Base-by-base conservation (phyloP, 1,139 yeast genomes). In the Candida frijolesensis region DNA sequence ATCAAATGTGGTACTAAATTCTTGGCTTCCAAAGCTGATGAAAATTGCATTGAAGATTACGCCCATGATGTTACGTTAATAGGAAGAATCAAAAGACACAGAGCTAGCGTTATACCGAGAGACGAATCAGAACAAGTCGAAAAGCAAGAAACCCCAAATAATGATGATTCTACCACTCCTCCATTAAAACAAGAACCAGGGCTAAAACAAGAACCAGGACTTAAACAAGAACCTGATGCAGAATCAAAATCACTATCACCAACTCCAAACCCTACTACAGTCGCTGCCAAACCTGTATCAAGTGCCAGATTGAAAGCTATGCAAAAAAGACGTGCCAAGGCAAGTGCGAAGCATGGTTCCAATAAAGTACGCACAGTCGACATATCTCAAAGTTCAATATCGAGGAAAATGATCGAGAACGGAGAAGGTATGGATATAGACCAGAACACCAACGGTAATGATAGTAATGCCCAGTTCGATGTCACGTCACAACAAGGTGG, bases 321-420 rank as follows among this genome's bases (percentile, higher is more conserved):
- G 88, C 97, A 96, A 37, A 89, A 89, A 62, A 80, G 99, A 60
- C 84, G 87, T 62, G 96, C 97, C 1, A 91, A 90, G 64, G 86
- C 83, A 51, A 87, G 83, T 56, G 94, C 94, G 10, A 87, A 85
- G 60, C 72, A 83, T 10, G 78, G 78, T 19, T 70, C 82, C 8
- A 72, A 70, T 51, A 85, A 80, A 53, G 62, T 68, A 4, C 70
- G 80, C 60, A 77, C 89, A 0, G 85, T 90, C 0, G 97, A 92
- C 65, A 72, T 90, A 12, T 85, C 96, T 1, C 88, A 88, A 61
- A 84, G 90, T 60, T 82, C 95, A 0, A 81, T 91, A 0, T 85
- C 95, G 1, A 72, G 88, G 51, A 79, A 81, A 52, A 66, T 85
- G 56, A 76, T 75, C 8, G 76, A 72, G 54, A 48, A 54, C 49